These are phyloP conservation scores for Monosporascus sp. DNA, from an alignment of 2,329 filamentous ascomycete genomes.

Conservation along the genomic window DNA sequence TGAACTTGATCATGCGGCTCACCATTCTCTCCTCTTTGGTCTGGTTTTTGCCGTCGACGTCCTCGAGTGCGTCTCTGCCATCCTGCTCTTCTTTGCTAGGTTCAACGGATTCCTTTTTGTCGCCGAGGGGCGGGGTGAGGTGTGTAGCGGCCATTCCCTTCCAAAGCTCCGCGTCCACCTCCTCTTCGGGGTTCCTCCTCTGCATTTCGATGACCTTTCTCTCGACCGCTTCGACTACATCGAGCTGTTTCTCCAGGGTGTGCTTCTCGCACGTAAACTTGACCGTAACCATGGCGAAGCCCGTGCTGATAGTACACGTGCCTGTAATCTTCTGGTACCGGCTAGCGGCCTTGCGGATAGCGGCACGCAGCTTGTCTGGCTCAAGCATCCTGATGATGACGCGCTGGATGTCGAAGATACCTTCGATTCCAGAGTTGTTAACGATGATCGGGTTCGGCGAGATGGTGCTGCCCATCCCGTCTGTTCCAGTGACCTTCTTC, in stretches of 20 bases:
- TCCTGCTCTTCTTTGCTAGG: not conserved
- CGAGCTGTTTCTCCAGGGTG: constrained; percentile 24
- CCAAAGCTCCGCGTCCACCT: constrained; percentile 7
- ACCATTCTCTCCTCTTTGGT: constrained; percentile 18
- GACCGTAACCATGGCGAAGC: constrained; percentile 22
- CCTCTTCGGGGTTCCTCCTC: constrained; percentile 6
- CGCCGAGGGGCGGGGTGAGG: not conserved
- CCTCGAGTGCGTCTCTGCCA: constrained; percentile 3
- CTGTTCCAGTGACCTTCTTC: constrained; percentile 1
- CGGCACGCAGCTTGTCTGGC: constrained; percentile 16
- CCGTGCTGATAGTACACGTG: constrained; percentile 27
- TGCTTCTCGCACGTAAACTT: constrained; percentile 24
- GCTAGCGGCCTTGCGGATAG: constrained; percentile 19
- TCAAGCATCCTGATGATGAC: constrained; percentile 39
- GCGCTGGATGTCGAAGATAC: constrained; percentile 33
- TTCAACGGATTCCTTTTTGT: not conserved
- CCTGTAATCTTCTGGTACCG: constrained; percentile 23
- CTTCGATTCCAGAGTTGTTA: constrained; percentile 15
- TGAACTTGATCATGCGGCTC: constrained; percentile 24
- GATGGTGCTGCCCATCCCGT: constrained; percentile 20
- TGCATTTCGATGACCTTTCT: constrained; percentile 17
- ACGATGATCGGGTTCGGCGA: constrained; percentile 28
- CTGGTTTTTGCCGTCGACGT: constrained; percentile 2
- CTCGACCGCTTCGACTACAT: constrained; percentile 24
- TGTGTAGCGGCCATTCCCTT: not conserved